Base-by-base conservation (phyloP, 108 stramenopile genomes). In the Poteriospumella lacustris region DNA sequence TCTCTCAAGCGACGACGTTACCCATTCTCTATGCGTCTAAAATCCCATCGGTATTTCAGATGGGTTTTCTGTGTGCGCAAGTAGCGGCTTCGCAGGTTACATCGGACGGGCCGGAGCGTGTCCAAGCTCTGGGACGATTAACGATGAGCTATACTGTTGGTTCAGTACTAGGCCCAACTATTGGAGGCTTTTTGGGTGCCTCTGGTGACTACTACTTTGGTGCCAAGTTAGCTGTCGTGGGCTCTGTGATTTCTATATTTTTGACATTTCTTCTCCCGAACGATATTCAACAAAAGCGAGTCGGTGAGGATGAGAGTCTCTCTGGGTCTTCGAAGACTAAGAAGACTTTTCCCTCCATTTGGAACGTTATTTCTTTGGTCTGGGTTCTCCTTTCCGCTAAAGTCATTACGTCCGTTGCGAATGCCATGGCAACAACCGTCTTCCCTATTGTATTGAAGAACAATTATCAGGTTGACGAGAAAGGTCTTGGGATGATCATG, bases 131-230 rank as follows among this genome's bases (percentile, higher is more conserved):
- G 72, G 90, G 91, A 41, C 80, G 88, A 56, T 39, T 90, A 88
- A 92, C 90, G 19, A 90, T 89, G n/a, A 87, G 89, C 0, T 91
- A 90, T 68, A 91, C 90, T 0, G 62, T 91, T 40, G 91, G 90
- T 3, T 89, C 90, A 33, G 89, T 89, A 5, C 76, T 91, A 19
- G 91, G 91, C 2, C 91, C 91, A 12, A 85, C 88, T 1, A 59
- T 92, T 3, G 91, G 91, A 40, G 91, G 91, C 1, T 87, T 58
- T 47, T 72, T 91, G 75, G 91, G 86, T 0, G 69, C 85, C 36
- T 59, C 75, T 29, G 89, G 80, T 1, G 87, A 91, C 75, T 85
- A 85, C 59, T 92, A 89, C 60, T 78, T 78, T 24, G 89, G 91
- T 3, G 91, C 91, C 0, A 81, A 89, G 34, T 47, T 90, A 64